Conservation (phyloP, 2,329 filamentous ascomycete species). For the Pseudogymnoascus sp. region DNA sequence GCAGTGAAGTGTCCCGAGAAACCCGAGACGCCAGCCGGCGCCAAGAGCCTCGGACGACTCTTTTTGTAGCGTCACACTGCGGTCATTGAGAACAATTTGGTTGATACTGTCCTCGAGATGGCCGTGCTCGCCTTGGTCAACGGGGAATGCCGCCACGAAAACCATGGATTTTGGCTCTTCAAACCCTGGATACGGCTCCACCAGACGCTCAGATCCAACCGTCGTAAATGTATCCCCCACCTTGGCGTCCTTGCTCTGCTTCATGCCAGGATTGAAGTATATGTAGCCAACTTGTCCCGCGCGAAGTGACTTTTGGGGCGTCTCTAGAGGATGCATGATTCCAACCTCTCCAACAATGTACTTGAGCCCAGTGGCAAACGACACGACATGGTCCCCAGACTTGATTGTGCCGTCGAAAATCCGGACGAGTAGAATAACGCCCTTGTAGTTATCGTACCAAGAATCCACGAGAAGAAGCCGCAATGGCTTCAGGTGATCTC, state of each 20-base stretch:
- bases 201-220: constrained; percentile 64
- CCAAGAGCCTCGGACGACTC: constrained; percentile 91
- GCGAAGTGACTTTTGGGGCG: constrained; percentile 68
- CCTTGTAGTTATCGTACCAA: constrained; percentile 96
- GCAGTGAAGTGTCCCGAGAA: constrained; percentile 93
- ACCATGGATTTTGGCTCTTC: constrained; percentile 99
- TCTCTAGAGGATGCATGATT: constrained; percentile 88
- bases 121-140: constrained; percentile 78
- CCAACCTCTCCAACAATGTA: constrained; percentile 95
- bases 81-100: constrained; percentile 88
- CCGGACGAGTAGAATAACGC: constrained; percentile 82
- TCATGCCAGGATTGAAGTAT: constrained; percentile 98
- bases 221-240: constrained; percentile 92
- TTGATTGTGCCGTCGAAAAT: constrained; percentile 82
- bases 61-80: constrained; percentile 88
- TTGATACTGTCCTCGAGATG: constrained; percentile 90
- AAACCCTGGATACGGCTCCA: constrained; percentile 81
- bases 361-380: constrained; percentile 78
- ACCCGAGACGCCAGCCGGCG: constrained; percentile 88
- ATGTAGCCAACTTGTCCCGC: constrained; percentile 96
- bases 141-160: constrained; percentile 93
- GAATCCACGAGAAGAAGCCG: constrained; percentile 89
- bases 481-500: constrained; percentile 64
- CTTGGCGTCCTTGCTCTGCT: constrained; percentile 88
- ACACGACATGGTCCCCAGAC: constrained; percentile 78